Conservation (phyloP, 169 alveolate species). For the Besnoitia besnoiti region DNA sequence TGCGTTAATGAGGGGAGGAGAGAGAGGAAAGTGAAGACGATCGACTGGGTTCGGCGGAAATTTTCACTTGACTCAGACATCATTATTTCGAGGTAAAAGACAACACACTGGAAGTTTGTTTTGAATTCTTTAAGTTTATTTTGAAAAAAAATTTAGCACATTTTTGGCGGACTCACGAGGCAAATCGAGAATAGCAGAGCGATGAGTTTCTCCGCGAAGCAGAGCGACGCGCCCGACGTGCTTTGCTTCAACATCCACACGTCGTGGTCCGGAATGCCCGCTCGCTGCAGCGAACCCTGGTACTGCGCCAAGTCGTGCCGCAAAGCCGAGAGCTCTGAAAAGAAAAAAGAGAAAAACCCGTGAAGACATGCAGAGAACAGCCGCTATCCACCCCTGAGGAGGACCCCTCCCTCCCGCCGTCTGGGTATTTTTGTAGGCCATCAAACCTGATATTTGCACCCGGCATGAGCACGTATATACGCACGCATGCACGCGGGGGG, state of each 20-base stretch:
- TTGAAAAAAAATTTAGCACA: neutral
- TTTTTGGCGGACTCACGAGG: constrained; percentile 44
- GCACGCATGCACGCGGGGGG: no score
- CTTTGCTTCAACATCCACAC: constrained; percentile 91
- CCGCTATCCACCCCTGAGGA: no score
- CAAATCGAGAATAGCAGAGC: constrained; percentile 75
- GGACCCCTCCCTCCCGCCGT: no score
- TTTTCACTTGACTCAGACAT: no score
- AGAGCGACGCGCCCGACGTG: constrained; percentile 84
- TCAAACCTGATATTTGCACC: no score
- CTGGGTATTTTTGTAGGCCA: no score
- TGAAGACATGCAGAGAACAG: no score
- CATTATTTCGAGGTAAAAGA: no score
- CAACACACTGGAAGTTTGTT: no score
- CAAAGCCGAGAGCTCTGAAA: constrained; percentile 77
- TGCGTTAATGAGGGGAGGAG: neutral
- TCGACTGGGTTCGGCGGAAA: no score
- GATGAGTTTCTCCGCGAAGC: constrained; percentile 78
- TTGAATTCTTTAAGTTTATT: no score
- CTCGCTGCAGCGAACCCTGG: constrained; percentile 78
- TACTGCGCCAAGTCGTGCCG: constrained; percentile 80
- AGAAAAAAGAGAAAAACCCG: neutral
- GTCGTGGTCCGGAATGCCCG: constrained; percentile 86
- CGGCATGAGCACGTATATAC: no score
- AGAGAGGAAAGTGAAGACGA: neutral